These are phyloP conservation scores for Psilocybe cubensis DNA, from an alignment of 768 basidiomycete genomes.

Conservation along the genomic window DNA sequence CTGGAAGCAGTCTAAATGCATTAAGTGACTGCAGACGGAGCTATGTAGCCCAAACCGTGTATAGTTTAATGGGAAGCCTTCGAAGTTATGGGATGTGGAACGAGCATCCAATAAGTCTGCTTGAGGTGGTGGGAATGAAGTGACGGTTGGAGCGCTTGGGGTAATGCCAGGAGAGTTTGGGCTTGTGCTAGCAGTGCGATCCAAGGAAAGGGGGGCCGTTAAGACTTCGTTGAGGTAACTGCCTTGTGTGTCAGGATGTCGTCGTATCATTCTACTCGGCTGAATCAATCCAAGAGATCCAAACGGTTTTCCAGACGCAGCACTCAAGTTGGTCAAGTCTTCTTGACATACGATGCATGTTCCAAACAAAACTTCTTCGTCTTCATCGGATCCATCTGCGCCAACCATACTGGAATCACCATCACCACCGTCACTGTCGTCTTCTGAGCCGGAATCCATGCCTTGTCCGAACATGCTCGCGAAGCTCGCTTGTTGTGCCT, in stretches of 20 bases:
- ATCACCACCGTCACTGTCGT: conserved; percentile 41
- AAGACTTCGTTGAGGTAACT: conserved; percentile 76
- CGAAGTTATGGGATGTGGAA: conserved; percentile 55
- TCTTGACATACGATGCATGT: conserved; percentile 99
- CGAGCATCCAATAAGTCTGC: conserved; percentile 53
- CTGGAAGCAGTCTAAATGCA: conserved; percentile 95
- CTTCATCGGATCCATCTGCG: conserved; percentile 68
- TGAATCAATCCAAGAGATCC: conserved; percentile 88
- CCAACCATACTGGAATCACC: conserved; percentile 36
- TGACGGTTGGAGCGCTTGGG: conserved; percentile 8
- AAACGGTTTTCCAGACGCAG: conserved; percentile 61
- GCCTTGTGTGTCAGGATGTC: conserved; percentile 70
- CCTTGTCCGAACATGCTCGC: conserved; percentile 70
- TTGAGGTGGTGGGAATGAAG: conserved; percentile 53
- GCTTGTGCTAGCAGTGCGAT: conserved; percentile 38
- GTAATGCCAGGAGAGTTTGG: conserved; percentile 23
- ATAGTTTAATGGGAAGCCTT: conserved; percentile 70
- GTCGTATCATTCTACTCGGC: conserved; percentile 82
- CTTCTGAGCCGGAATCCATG: conserved; percentile 24
- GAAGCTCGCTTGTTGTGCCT: conserved; percentile 87
- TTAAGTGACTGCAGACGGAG: conserved; percentile 94
- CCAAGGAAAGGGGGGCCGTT: conserved; percentile 62
- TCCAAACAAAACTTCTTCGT: conserved; percentile 66
- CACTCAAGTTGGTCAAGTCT: conserved; percentile 59
- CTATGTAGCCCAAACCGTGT: conserved; percentile 86